Percentiles rank a stretch among this genome's conserved stretches.
Conservation (phyloP, 768 basidiomycete genomes). For the Boletus sp. region DNA sequence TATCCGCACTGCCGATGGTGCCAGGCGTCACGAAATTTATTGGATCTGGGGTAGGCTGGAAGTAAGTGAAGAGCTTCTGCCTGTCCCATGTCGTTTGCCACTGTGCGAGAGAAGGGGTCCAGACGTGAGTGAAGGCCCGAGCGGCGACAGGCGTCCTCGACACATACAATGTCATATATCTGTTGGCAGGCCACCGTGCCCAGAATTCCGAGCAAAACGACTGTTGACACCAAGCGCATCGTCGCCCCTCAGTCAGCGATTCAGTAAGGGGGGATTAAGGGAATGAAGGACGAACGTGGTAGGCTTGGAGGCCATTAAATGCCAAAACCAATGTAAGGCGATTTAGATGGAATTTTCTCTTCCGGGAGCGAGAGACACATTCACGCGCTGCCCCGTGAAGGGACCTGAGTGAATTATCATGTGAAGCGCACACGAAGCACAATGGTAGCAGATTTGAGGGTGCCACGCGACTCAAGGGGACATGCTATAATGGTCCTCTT, state of each 20-base stretch:
- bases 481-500: background rate
- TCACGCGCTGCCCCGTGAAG: background rate
- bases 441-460: background rate
- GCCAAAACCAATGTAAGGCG: background rate
- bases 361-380: background rate
- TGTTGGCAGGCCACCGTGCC: constrained; percentile 41
- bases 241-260: background rate
- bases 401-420: background rate
- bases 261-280: background rate
- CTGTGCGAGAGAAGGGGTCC: constrained; percentile 27
- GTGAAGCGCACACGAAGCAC: background rate
- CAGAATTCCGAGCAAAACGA: constrained; percentile 17
- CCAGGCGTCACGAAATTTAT: constrained; percentile 44
- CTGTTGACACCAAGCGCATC: constrained; percentile 17
- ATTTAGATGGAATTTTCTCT: constrained; percentile 3
- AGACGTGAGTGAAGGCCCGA: background rate
- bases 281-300: constrained; percentile 4
- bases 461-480: background rate
- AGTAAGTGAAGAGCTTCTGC: constrained; percentile 29
- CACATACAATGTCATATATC: constrained; percentile 51
- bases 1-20: constrained; percentile 55
- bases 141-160: background rate
- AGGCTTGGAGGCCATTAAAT: constrained; percentile 16
- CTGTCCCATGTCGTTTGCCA: constrained; percentile 51
- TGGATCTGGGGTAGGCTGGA: constrained; percentile 27